Conservation (phyloP, 805 yeast genomes). For the Phaffomyces thermotolerans region DNA sequence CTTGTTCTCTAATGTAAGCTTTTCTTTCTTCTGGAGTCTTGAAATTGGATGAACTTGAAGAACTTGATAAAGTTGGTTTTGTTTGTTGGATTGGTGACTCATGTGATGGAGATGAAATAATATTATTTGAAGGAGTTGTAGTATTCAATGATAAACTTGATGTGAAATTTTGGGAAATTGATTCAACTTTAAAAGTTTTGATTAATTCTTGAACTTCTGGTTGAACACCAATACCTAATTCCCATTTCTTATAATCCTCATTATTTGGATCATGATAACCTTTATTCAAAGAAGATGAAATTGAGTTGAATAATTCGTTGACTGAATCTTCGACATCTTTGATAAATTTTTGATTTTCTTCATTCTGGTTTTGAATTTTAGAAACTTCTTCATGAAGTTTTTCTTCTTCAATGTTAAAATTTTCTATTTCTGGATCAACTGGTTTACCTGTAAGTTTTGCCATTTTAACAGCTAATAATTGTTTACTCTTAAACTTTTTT, state of each 20-base stretch:
- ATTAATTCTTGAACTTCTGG: conserved; percentile 31
- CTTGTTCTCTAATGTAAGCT: conserved; percentile 73
- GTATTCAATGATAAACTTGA: conserved; percentile 6
- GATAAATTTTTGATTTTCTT: conserved; percentile 49
- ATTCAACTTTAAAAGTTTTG: conserved; percentile 15
- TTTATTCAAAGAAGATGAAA: conserved; percentile 24
- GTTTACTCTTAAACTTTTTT: conserved; percentile 71
- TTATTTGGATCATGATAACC: conserved; percentile 8
- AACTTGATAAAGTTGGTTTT: neutral
- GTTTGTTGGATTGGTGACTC: conserved; percentile 1
- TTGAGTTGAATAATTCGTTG: conserved; percentile 44
- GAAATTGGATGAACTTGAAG: conserved; percentile 14
- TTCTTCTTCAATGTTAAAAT: conserved; percentile 29
- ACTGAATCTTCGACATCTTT: conserved; percentile 68
- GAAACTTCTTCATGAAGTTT: conserved; percentile 43
- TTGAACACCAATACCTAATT: conserved; percentile 69
- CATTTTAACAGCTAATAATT: conserved; percentile 75
- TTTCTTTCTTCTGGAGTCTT: conserved; percentile 59
- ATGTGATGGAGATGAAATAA: conserved; percentile 1
- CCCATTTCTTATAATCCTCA: conserved; percentile 57
- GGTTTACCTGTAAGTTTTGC: conserved; percentile 84
- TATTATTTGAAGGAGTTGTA: conserved; percentile 9
- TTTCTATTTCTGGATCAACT: conserved; percentile 29
- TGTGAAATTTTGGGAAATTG: conserved; percentile 15
- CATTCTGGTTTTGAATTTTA: conserved; percentile 45